A percentile compares a stretch with the other conserved stretches of the same genome.
phyloP scores from a whole-genome alignment of 1,139 yeast genomes.

The Candida smagusa region DNA sequence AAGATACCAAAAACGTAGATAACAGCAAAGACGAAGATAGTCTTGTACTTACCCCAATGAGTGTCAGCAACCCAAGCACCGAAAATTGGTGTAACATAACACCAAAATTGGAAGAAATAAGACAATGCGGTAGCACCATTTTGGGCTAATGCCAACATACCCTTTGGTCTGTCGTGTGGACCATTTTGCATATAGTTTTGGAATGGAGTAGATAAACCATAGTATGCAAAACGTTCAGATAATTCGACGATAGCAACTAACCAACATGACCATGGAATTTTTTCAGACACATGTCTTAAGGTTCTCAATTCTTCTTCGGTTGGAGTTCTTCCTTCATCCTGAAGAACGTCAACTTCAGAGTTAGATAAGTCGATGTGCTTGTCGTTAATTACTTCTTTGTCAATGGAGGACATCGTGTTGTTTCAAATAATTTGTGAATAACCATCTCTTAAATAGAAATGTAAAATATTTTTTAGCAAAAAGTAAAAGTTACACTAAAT shows the following conservation, averaged over 20 bases:
- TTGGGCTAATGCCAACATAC: conserved; percentile 61
- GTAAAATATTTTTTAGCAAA: too few relatives aligned
- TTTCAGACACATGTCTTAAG: conserved; percentile 40
- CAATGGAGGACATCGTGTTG: too few relatives aligned
- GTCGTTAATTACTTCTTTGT: too few relatives aligned
- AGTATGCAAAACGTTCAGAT: conserved; percentile 82
- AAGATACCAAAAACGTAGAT: conserved; percentile 62
- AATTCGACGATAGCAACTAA: conserved; percentile 76
- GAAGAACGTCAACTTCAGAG: too few relatives aligned
- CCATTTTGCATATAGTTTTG: conserved; percentile 71
- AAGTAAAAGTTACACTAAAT: too few relatives aligned
- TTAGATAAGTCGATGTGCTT: too few relatives aligned
- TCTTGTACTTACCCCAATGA: conserved; percentile 67
- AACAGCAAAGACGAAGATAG: conserved; percentile 60
- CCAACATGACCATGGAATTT: conserved; percentile 53
- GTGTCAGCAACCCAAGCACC: conserved; percentile 80
- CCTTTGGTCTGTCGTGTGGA: conserved; percentile 47
- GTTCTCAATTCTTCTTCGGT: conserved; percentile 38
- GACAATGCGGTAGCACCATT: conserved; percentile 73
- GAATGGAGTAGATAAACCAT: conserved; percentile 74
- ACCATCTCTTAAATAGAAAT: too few relatives aligned
- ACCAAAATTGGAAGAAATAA: conserved; percentile 78
- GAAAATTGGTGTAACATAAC: conserved; percentile 74
- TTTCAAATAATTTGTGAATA: too few relatives aligned
- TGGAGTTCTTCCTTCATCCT: conserved; percentile 26